Evolutionary conservation across 768 basidiomycete species (phyloP).

Genomic region (Plicaturopsis crispa): DNA sequence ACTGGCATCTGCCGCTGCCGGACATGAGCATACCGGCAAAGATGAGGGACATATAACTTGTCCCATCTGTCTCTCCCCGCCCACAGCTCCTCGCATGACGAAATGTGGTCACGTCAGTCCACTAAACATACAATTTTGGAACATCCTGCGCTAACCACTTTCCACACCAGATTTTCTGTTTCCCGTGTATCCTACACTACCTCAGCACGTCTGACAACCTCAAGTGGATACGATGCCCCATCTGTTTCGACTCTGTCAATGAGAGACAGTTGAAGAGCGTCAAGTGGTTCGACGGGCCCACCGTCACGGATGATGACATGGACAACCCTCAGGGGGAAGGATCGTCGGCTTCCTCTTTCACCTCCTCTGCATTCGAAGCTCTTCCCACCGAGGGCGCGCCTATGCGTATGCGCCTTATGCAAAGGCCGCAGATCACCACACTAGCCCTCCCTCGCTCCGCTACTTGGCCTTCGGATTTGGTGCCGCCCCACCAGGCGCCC

Average conservation of each 20-base stretch:
- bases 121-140: conserved; percentile 6
- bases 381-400: conserved; percentile 47
- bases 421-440: conserved; percentile 91
- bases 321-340: conserved; percentile 24
- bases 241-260: conserved; percentile 91
- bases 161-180: conserved; percentile 75
- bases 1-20: conserved; percentile 53
- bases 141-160: conserved; percentile 7
- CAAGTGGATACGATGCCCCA: conserved; percentile 91
- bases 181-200: conserved; percentile 90
- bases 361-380: conserved; percentile 25
- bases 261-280: conserved; percentile 89
- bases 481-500: conserved; percentile 88
- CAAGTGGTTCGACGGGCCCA: conserved; percentile 71
- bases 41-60: conserved; percentile 69
- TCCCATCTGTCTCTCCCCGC: conserved; percentile 92
- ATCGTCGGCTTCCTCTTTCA: conserved; percentile 36
- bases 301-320: conserved; percentile 18
- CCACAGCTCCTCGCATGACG: conserved; percentile 87
- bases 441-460: conserved; percentile 86
- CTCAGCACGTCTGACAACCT: conserved; percentile 71
- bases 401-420: conserved; percentile 83
- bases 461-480: conserved; percentile 91
- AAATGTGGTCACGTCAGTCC: conserved; percentile 93
- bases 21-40: conserved; percentile 30